These are phyloP conservation scores for Mollisiaceae sp. DNA, from an alignment of 2,329 filamentous ascomycete genomes.

Conservation along the genomic window DNA sequence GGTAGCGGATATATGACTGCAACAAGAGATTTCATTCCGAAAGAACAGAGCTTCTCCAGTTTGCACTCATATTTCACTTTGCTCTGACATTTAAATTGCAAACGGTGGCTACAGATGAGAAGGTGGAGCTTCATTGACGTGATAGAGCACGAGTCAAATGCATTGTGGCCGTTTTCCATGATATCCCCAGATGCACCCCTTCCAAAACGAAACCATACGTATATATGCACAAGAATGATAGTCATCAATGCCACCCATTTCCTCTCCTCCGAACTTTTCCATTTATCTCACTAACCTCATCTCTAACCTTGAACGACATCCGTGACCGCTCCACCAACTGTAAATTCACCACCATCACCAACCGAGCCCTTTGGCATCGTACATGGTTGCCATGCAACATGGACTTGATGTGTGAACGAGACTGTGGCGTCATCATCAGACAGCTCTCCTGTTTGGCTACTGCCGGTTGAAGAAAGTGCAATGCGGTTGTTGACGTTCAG, in stretches of 20 bases:
- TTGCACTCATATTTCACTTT: too few species aligned
- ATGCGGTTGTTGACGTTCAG: slow-evolving; percentile 35
- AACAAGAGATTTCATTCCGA: too few species aligned
- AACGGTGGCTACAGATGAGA: too few species aligned
- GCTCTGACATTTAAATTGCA: too few species aligned
- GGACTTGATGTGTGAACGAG: slow-evolving; percentile 29
- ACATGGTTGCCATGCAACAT: slow-evolving; percentile 29
- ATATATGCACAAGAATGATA: background rate
- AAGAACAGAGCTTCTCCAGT: too few species aligned
- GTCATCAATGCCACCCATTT: background rate
- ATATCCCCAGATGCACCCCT: too few species aligned
- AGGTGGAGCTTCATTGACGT: too few species aligned
- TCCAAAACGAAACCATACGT: too few species aligned
- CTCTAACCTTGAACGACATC: background rate
- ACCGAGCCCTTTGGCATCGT: background rate
- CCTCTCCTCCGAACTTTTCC: background rate
- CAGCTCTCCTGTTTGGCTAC: slow-evolving; percentile 22
- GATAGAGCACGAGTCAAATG: too few species aligned
- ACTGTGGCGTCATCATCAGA: slow-evolving; percentile 34
- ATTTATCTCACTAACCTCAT: too few species aligned
- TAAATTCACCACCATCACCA: slow-evolving; percentile 12
- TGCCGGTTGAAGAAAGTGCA: slow-evolving; percentile 21
- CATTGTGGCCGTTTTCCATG: too few species aligned
- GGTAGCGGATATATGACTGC: too few species aligned
- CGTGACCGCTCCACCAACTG: slow-evolving; percentile 5